These are phyloP conservation scores for Lecanoromycetidae sp. DNA, from an alignment of 2,329 filamentous ascomycete genomes.

Conservation along the genomic window DNA sequence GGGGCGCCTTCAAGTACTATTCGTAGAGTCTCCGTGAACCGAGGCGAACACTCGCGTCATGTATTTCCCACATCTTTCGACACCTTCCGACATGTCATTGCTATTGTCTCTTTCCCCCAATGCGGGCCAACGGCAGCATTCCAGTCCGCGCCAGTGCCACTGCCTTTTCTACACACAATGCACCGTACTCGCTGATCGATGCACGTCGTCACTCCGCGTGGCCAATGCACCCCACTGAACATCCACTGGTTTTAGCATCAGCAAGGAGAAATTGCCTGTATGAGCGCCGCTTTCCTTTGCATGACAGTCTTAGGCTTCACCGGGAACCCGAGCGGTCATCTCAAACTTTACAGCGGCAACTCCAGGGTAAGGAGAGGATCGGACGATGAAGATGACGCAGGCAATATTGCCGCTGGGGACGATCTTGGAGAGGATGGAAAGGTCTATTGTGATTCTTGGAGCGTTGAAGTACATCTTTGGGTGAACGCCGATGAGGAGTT, in stretches of 20 bases:
- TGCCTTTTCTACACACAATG: slow-evolving; percentile 55
- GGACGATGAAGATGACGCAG: slow-evolving; percentile 35
- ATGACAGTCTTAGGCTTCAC: slow-evolving; percentile 67
- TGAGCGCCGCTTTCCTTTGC: slow-evolving; percentile 59
- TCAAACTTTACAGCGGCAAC: slow-evolving; percentile 56
- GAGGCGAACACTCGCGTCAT: slow-evolving; percentile 51
- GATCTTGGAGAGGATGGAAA: slow-evolving; percentile 9
- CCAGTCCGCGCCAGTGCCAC: slow-evolving; percentile 54
- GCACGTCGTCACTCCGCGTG: slow-evolving; percentile 62
- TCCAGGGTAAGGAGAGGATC: slow-evolving; percentile 31
- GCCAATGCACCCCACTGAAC: slow-evolving; percentile 62
- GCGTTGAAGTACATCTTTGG: slow-evolving; percentile 64
- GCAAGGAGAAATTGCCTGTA: slow-evolving; percentile 65
- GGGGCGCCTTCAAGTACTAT: slow-evolving; percentile 51
- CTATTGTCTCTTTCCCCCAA: slow-evolving; percentile 55
- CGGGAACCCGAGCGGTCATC: slow-evolving; percentile 38
- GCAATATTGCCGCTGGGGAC: slow-evolving; percentile 21
- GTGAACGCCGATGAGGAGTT: slow-evolving; percentile 58
- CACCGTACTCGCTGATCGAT: slow-evolving; percentile 65
- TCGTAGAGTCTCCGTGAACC: slow-evolving; percentile 52
- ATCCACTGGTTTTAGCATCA: slow-evolving; percentile 57
- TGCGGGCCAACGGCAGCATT: slow-evolving; percentile 66
- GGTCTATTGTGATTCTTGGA: slow-evolving; percentile 14
- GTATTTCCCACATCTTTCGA: slow-evolving; percentile 44
- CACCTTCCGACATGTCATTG: slow-evolving; percentile 33